phyloP scores from a whole-genome alignment of 1,284 basidiomycete species.

The Caloboletus inedulis region DNA sequence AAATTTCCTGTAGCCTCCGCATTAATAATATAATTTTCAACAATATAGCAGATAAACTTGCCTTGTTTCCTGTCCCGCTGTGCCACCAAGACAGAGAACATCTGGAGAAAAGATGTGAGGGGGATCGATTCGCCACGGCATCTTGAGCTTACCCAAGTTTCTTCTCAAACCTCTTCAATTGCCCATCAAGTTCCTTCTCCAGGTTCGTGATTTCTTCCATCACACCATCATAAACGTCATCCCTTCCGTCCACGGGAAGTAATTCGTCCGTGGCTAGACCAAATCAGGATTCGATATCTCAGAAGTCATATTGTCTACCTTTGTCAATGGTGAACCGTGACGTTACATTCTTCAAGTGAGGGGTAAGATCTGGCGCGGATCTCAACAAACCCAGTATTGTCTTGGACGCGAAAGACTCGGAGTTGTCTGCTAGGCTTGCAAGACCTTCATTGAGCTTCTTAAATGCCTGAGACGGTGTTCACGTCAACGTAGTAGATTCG shows the following conservation, averaged over 20 bases:
- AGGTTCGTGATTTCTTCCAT: constrained; percentile 65
- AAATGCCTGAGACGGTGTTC: constrained; percentile 57
- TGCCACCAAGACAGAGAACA: constrained; percentile 76
- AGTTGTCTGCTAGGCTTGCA: constrained; percentile 56
- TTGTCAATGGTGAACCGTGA: constrained; percentile 65
- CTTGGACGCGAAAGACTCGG: constrained; percentile 73
- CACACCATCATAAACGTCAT: constrained; percentile 78
- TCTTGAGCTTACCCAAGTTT: constrained; percentile 48
- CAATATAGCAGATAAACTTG: constrained; percentile 21
- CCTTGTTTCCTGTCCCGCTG: constrained; percentile 79
- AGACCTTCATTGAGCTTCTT: constrained; percentile 69
- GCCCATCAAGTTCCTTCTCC: constrained; percentile 67
- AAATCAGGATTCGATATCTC: constrained; percentile 12
- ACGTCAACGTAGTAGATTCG: constrained; percentile 5
- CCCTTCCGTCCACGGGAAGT: constrained; percentile 77
- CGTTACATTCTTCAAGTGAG: constrained; percentile 69
- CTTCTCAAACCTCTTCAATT: constrained; percentile 60
- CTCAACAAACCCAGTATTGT: constrained; percentile 73
- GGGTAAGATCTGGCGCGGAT: constrained; percentile 75
- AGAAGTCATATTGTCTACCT: constrained; percentile 41
- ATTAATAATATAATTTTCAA: constrained; percentile 2
- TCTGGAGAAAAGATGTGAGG: constrained; percentile 32
- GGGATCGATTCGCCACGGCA: constrained; percentile 7
- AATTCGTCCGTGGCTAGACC: constrained; percentile 60
- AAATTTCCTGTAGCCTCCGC: constrained; percentile 67